A percentile compares a stretch with the other conserved stretches of the same genome.
Conservation (phyloP, 768 basidiomycete species). For the Termitomyces sp. region DNA sequence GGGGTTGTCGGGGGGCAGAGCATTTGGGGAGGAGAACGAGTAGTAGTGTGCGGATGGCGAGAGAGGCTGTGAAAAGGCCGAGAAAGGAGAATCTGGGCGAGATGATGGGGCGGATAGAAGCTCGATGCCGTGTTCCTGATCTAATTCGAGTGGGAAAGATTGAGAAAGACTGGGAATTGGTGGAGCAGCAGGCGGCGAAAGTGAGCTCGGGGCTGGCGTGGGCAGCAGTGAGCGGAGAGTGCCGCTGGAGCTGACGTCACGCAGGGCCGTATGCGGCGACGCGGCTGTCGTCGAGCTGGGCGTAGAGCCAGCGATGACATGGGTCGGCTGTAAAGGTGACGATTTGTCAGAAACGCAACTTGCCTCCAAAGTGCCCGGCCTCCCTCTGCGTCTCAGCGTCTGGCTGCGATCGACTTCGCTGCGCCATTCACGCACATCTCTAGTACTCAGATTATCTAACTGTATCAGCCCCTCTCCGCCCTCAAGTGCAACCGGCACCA, state of each 20-base stretch:
- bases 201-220: constrained; percentile 7
- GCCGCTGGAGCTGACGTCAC: constrained; percentile 5
- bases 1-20: background rate
- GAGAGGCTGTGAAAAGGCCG: constrained; percentile 16
- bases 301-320: constrained; percentile 35
- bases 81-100: constrained; percentile 34
- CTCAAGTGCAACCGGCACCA: constrained; percentile 13
- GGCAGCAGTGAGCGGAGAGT: constrained; percentile 13
- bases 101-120: constrained; percentile 40
- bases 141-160: constrained; percentile 36
- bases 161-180: constrained; percentile 35
- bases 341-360: constrained; percentile 36
- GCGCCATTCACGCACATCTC: constrained; percentile 51
- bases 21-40: constrained; percentile 15
- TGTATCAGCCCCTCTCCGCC: constrained; percentile 29
- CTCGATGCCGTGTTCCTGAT: constrained; percentile 36
- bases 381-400: constrained; percentile 26
- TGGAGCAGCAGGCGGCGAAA: constrained; percentile 9
- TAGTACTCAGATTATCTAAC: constrained; percentile 45
- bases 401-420: constrained; percentile 29
- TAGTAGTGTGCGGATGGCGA: constrained; percentile 13
- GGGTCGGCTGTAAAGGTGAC: no score
- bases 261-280: constrained; percentile 14
- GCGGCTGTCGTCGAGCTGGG: constrained; percentile 19
- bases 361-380: constrained; percentile 29